Evolutionary conservation across 176 grass and related monocot genomes (phyloP).

Genomic region (Aegilops bicornis): DNA sequence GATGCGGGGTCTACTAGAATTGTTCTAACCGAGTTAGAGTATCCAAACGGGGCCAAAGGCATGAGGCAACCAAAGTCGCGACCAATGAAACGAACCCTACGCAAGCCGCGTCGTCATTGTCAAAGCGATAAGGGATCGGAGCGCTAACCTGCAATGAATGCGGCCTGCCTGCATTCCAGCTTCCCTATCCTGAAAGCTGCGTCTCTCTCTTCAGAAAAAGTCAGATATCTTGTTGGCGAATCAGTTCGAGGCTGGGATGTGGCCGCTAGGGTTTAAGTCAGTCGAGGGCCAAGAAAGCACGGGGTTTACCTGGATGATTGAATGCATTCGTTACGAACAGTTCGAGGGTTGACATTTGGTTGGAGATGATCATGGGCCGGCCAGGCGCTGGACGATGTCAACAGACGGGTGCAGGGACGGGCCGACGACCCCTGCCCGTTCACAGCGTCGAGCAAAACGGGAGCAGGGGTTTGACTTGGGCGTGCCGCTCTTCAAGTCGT

Average conservation of each 20-base stretch:
- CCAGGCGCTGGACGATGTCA: conserved; percentile 16
- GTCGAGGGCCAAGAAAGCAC: too few species aligned
- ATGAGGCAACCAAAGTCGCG: not conserved
- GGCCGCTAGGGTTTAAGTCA: not conserved
- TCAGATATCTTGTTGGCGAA: conserved; percentile 35
- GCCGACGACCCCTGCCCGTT: conserved; percentile 24
- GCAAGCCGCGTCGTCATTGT: not conserved
- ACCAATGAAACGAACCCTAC: not conserved
- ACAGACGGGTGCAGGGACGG: not conserved
- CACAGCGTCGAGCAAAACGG: not conserved
- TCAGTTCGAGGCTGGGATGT: conserved; percentile 12
- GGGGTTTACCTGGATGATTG: too few species aligned
- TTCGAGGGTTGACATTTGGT: conserved; percentile 42
- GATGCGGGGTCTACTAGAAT: too few species aligned
- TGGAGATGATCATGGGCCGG: not conserved
- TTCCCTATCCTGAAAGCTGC: conserved; percentile 3
- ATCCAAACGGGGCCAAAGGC: not conserved
- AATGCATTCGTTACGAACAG: conserved; percentile 21
- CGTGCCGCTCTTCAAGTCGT: not conserved
- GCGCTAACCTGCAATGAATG: conserved; percentile 30
- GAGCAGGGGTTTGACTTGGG: conserved; percentile 1
- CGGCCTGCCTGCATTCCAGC: conserved; percentile 18
- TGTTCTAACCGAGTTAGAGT: too few species aligned
- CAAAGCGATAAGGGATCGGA: conserved; percentile 6
- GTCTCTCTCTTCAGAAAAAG: conserved; percentile 17